Conservation (phyloP, 768 basidiomycete genomes). For the Pleurotus platypus region DNA sequence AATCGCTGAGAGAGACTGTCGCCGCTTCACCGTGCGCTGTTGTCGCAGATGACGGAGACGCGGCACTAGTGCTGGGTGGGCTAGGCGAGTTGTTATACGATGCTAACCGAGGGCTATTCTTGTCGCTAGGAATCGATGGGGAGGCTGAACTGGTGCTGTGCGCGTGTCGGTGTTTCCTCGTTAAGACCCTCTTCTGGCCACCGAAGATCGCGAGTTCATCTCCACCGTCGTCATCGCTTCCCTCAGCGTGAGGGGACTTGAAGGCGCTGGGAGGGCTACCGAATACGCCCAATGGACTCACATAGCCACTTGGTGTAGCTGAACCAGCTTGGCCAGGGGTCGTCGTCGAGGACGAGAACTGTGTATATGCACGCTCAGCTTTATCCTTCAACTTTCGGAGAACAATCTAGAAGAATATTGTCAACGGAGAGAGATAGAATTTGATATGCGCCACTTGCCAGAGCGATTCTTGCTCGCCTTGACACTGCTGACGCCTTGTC, state of each 20-base stretch:
- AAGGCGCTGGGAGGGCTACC: constrained; percentile 6
- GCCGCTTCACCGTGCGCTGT: background rate
- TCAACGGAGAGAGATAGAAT: background rate
- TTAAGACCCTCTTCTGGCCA: constrained; percentile 44
- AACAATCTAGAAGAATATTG: constrained; percentile 28
- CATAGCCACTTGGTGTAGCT: background rate
- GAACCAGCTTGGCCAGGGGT: constrained; percentile 6
- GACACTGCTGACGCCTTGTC: constrained; percentile 40
- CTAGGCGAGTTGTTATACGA: constrained; percentile 11
- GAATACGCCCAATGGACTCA: background rate
- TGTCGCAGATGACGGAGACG: constrained; percentile 16
- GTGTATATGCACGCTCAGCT: constrained; percentile 32
- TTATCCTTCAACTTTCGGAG: constrained; percentile 43
- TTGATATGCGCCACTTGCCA: constrained; percentile 26
- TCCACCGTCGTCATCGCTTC: constrained; percentile 28
- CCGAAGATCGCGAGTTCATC: constrained; percentile 54
- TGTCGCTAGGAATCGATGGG: background rate
- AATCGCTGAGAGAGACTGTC: background rate
- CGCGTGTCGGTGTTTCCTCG: constrained; percentile 18
- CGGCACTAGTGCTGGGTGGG: constrained; percentile 5
- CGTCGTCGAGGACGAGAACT: constrained; percentile 16
- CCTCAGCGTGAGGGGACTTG: background rate
- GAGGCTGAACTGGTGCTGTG: background rate
- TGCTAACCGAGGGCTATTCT: constrained; percentile 11
- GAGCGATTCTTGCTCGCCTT: constrained; percentile 42